Evolutionary conservation across 495 filamentous ascomycete genomes (phyloP), one percentile per base, ranked within the genome.

Genomic region (Parachaetomium inaequale): DNA sequence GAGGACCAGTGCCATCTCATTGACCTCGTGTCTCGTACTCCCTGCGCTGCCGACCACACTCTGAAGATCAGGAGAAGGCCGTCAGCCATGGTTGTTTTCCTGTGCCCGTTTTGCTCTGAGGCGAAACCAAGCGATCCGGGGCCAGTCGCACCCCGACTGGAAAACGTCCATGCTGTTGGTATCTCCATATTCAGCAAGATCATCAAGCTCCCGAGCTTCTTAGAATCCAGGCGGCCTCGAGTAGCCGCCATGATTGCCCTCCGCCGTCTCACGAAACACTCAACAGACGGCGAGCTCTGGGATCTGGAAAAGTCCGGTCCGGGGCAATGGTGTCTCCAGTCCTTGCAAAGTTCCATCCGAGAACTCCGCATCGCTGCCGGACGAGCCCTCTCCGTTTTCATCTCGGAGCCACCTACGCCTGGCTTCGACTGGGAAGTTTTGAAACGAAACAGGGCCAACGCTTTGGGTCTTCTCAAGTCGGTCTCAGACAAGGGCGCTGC

Each of bases 361-460:
- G 94, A 98, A 68, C 77, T 98, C 53, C 87, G 94, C 14, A 82
- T 96, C 69, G 88, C 88, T 28, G 88, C 92, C 66, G 89, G 84
- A 79, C 61, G 72, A 43, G 50, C 66, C 12, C 61, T 74, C 19
- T 73, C 85, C 43, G 76, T 80, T 17, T 93, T 96, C 68, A 75
- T 96, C 36, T 78, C 76, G 12, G 75, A 78, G 58, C 70, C 71
- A 64, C 82, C 59, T 74, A 76, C 11, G 57, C 71, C 45, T 74
- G 82, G 21, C 61, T 84, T 40, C 38, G 61, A 56, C 58, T 54
- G 49, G 32, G 66, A 68, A 14, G 53, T 76, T 15, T 68, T 84
- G 5, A 76, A 75, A 51, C 82, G 79, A 40, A 98, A 98, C 69
- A 82, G 87, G 55, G 75, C 86, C 31, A 79, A 80, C 58, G 79